Conservation (phyloP, 495 filamentous ascomycete genomes). For the Penicillium coffeae region DNA sequence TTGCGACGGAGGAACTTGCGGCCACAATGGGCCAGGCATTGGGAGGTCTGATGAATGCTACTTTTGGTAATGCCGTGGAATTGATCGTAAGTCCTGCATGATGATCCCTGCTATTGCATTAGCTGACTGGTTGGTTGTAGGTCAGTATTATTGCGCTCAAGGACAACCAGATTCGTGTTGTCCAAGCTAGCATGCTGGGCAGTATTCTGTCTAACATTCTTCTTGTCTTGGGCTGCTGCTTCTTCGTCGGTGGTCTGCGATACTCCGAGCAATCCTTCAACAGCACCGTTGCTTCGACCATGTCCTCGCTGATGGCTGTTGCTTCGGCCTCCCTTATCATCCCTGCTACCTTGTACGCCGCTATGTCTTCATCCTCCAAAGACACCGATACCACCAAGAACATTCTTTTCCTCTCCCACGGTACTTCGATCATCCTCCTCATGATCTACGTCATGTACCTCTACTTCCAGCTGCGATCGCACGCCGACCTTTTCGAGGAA, state of each 20-base stretch:
- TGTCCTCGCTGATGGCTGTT: constrained; percentile 93
- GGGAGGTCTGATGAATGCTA: constrained; percentile 91
- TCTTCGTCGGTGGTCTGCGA: constrained; percentile 77
- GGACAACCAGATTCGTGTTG: constrained; percentile 85
- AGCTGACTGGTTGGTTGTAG: constrained; percentile 38
- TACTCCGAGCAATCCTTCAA: constrained; percentile 74
- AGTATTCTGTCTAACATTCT: constrained; percentile 95
- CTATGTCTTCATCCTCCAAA: constrained; percentile 33
- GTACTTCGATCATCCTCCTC: constrained; percentile 85
- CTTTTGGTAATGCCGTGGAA: constrained; percentile 97
- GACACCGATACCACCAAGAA: constrained; percentile 40
- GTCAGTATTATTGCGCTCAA: constrained; percentile 90
- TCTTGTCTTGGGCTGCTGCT: constrained; percentile 94
- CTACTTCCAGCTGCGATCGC: constrained; percentile 82
- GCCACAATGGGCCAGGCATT: constrained; percentile 81
- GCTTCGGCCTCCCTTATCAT: constrained; percentile 90
- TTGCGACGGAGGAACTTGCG: constrained; percentile 91
- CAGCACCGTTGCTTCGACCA: constrained; percentile 83
- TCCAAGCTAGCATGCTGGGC: constrained; percentile 96
- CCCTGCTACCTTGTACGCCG: constrained; percentile 73
- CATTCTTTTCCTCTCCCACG: constrained; percentile 81
- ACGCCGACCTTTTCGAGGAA: constrained; percentile 75
- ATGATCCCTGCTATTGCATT: too few species aligned
- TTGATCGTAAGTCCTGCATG: constrained; percentile 67
- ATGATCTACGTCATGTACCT: constrained; percentile 88